phyloP scores from a whole-genome alignment of 2,329 filamentous ascomycete genomes.

The Fusarium clavum region DNA sequence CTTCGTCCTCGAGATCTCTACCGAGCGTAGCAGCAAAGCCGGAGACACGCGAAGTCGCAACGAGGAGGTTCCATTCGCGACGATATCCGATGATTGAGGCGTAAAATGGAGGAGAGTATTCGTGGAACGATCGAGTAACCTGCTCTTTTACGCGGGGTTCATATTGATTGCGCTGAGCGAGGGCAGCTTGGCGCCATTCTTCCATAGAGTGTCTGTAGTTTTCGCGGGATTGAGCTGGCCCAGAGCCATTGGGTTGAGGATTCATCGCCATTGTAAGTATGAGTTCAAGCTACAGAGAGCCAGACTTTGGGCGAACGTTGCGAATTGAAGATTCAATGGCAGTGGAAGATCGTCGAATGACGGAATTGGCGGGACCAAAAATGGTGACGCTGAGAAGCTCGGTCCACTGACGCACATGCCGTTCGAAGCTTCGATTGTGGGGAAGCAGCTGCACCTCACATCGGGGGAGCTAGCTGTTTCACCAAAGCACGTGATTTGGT shows the following conservation, averaged over 20 bases:
- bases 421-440: conserved; percentile 5
- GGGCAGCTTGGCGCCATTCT: conserved; percentile 49
- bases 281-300: not conserved
- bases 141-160: conserved; percentile 49
- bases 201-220: conserved; percentile 47
- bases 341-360: conserved; percentile 31
- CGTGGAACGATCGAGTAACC: conserved; percentile 48
- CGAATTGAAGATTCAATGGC: not conserved
- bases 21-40: conserved; percentile 47
- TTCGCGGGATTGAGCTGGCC: conserved; percentile 35
- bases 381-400: conserved; percentile 43
- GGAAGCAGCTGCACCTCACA: conserved; percentile 13
- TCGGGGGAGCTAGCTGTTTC: conserved; percentile 32
- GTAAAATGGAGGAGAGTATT: conserved; percentile 50
- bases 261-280: conserved; percentile 30
- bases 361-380: conserved; percentile 32
- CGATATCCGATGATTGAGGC: conserved; percentile 48
- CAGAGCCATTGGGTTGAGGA: conserved; percentile 29
- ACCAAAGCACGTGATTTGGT: conserved; percentile 42
- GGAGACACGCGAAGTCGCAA: conserved; percentile 46
- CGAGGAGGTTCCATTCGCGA: conserved; percentile 45
- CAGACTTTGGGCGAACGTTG: not conserved
- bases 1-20: conserved; percentile 51
- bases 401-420: conserved; percentile 28
- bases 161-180: conserved; percentile 47